These are phyloP conservation scores for Penicillium sp. DNA, from an alignment of 2,329 filamentous ascomycete genomes.

Conservation along the genomic window DNA sequence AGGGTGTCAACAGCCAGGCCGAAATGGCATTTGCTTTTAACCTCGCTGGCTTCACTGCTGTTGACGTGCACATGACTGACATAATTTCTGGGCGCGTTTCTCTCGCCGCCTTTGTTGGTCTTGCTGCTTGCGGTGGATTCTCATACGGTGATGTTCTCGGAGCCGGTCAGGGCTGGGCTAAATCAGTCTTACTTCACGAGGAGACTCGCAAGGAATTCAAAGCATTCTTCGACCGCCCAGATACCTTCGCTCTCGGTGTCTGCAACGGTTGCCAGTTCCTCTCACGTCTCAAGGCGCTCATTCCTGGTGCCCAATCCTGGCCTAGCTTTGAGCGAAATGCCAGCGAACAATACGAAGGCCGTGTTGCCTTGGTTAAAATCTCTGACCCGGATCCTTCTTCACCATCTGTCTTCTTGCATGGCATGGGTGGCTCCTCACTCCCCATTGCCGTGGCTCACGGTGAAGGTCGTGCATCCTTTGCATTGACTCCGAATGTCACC, in stretches of 20 bases:
- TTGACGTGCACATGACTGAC: conserved; percentile 97
- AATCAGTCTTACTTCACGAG: conserved; percentile 81
- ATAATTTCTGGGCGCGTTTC: conserved; percentile 74
- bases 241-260: conserved; percentile 89
- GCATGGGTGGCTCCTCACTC: conserved; percentile 76
- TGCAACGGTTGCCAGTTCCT: conserved; percentile 99
- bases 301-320: conserved; percentile 79
- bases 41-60: conserved; percentile 80
- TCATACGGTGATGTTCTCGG: conserved; percentile 90
- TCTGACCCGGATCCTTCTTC: conserved; percentile 54
- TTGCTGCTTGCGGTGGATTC: conserved; percentile 95
- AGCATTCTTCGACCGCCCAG: conserved; percentile 77
- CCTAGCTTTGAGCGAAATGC: conserved; percentile 81
- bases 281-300: conserved; percentile 73
- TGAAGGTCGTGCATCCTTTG: conserved; percentile 77
- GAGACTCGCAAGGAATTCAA: conserved; percentile 73
- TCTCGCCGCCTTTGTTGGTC: conserved; percentile 75
- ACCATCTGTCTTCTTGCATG: conserved; percentile 81
- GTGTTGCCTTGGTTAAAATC: conserved; percentile 80
- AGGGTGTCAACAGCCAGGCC: conserved; percentile 92
- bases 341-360: conserved; percentile 85
- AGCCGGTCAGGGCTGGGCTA: conserved; percentile 95
- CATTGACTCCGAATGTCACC: conserved; percentile 45
- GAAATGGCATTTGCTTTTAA: conserved; percentile 98
- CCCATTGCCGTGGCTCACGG: conserved; percentile 89